phyloP scores from a whole-genome alignment of 1,284 basidiomycete genomes.

The Veloporphyrellus conicus region DNA sequence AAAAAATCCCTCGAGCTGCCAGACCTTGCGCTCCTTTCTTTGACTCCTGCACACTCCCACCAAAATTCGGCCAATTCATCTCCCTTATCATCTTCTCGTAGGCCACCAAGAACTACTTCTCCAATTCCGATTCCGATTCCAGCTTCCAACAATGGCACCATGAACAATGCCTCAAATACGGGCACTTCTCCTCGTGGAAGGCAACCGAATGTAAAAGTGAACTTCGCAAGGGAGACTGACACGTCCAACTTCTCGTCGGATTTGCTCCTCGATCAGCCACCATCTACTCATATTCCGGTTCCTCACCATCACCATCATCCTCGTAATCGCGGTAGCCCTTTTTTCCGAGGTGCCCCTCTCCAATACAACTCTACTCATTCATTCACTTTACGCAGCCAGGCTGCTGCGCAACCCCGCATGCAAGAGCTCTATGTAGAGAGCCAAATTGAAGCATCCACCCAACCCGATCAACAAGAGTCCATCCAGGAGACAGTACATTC shows the following conservation, averaged over 20 bases:
- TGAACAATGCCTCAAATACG: conserved; percentile 33
- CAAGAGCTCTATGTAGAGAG: conserved; percentile 35
- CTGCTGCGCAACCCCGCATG: conserved; percentile 31
- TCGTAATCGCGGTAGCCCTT: conserved; percentile 32
- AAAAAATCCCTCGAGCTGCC: conserved; percentile 74
- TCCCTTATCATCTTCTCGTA: conserved; percentile 41
- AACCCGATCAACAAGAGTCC: conserved; percentile 35
- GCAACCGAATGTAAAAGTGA: conserved; percentile 31
- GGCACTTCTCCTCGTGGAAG: conserved; percentile 35
- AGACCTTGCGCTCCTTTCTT: conserved; percentile 63
- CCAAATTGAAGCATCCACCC: conserved; percentile 22
- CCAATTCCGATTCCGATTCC: conserved; percentile 46
- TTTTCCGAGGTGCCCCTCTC: conserved; percentile 30
- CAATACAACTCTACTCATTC: conserved; percentile 39
- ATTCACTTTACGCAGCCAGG: conserved; percentile 31
- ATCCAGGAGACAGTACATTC: conserved; percentile 57
- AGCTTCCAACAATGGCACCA: conserved; percentile 35
- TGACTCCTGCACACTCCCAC: conserved; percentile 44
- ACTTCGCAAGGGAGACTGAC: conserved; percentile 26
- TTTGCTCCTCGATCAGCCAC: conserved; percentile 37
- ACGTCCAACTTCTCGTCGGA: conserved; percentile 36
- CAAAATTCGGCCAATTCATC: conserved; percentile 37
- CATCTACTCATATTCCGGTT: conserved; percentile 44
- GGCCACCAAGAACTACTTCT: conserved; percentile 42
- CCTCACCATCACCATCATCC: conserved; percentile 33